Evolutionary conservation across 805 yeast genomes (phyloP), one percentile per base, ranked within the genome.

Genomic region (Saccharomycopsis sp.): DNA sequence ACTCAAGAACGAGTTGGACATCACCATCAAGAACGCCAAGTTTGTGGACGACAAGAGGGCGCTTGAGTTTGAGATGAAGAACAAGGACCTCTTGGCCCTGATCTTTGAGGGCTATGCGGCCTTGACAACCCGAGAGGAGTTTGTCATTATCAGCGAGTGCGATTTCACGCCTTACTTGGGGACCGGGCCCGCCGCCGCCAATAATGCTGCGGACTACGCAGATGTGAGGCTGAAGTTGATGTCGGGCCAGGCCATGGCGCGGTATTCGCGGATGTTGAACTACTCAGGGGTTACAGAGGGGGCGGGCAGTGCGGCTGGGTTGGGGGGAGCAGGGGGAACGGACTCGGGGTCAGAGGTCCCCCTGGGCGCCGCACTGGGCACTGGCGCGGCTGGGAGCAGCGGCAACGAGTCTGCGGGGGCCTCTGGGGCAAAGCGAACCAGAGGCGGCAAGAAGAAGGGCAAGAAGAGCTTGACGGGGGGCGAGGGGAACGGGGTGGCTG

Each of bases 31-130:
- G 26, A 31, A 32, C 20, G 40, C 43, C 6, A 25, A 35, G 22
- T 29, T 39, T 35, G 30, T 16, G 20, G 36, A 27, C 17, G 34
- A 37, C 16, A 23, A 27, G 17, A 18, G 21, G 15, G 20, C 23
- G 3, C 8, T 38, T 16, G 40, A 38, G 17, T 43, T 39, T 37
- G 44, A 43, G 18, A n/a, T 36, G 17, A 15, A 34, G 12, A 29
- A 34, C 16, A 32, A 30, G 10, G 38, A 42, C 8, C 21, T 35
- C 2, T 17, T 45, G 20, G 18, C 49, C 1, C 42, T 52, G 9
- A 41, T 55, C 1, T 39, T 59, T 21, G 62, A 60, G 38, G 61
- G 62, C 1, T 47, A 55, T 33, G 50, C 62, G 0, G 59, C 64
- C 4, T 46, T 64, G 6, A 22, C 58, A 2, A 50, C 63, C 3